These are phyloP conservation scores for Fusarium camptoceras DNA, from an alignment of 2,329 filamentous ascomycete species.

Conservation along the genomic window DNA sequence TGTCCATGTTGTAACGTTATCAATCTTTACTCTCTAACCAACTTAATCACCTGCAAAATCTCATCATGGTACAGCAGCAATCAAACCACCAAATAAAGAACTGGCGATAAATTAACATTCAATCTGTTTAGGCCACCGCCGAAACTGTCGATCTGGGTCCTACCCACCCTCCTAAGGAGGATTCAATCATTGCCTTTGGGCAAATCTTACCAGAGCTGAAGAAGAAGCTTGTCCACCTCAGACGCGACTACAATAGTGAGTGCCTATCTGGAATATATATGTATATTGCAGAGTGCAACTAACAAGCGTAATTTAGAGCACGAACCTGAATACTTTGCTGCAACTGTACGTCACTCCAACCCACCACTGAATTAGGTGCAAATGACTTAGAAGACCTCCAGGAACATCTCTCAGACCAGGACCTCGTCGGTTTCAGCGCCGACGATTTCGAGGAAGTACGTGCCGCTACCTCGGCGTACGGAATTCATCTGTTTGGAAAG, in stretches of 20 bases:
- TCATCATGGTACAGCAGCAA: conserved; percentile 32
- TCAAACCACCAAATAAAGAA: not conserved
- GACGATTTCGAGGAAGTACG: conserved; percentile 93
- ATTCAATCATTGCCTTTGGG: conserved; percentile 62
- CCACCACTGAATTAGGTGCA: not conserved
- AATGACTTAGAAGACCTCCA: not conserved
- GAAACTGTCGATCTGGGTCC: conserved; percentile 65
- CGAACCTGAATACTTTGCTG: conserved; percentile 66
- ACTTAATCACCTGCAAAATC: not conserved
- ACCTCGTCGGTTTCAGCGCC: conserved; percentile 86
- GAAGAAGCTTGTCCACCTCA: conserved; percentile 61
- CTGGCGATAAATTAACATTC: conserved; percentile 1
- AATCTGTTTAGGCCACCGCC: conserved; percentile 57
- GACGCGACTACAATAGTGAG: conserved; percentile 60
- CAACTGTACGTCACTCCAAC: conserved; percentile 51
- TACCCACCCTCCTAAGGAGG: conserved; percentile 61
- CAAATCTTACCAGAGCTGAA: conserved; percentile 64
- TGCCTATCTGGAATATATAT: not conserved
- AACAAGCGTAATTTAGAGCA: conserved; percentile 56
- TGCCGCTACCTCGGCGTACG: conserved; percentile 86
- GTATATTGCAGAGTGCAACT: not conserved
- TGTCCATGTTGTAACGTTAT: not conserved
- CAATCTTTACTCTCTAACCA: not conserved
- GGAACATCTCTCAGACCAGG: conserved; percentile 68
- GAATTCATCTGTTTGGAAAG: conserved; percentile 79